Evolutionary conservation across 2,329 filamentous ascomycete genomes (phyloP).

Genomic region (Ascochyta clinopodiicola): DNA sequence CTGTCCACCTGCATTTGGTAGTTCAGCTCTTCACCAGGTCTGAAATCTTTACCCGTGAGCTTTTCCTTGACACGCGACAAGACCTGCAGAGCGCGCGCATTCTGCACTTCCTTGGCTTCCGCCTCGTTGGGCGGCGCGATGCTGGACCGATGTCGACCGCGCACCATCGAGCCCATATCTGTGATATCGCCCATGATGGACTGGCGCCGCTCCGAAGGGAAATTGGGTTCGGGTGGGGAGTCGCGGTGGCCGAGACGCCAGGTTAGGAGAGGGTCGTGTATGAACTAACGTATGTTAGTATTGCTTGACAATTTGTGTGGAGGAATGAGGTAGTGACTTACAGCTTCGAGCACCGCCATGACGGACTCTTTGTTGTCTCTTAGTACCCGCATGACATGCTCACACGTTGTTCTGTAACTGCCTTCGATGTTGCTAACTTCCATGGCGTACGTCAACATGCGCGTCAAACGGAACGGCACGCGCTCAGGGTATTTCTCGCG

Average conservation of each 20-base stretch:
- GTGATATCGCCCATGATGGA: conserved; percentile 61
- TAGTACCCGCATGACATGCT: conserved; percentile 97
- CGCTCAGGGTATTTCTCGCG: conserved; percentile 98
- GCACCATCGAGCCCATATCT: conserved; percentile 40
- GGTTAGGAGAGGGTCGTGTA: conserved; percentile 97
- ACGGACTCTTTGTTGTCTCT: conserved; percentile 97
- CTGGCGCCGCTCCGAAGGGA: conserved; percentile 66
- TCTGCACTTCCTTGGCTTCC: conserved; percentile 77
- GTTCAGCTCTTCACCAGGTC: conserved; percentile 75
- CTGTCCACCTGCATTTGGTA: conserved; percentile 92
- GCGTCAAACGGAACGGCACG: conserved; percentile 94
- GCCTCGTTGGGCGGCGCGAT: conserved; percentile 49
- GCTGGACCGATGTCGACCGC: conserved; percentile 46
- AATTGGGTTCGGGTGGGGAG: conserved; percentile 65
- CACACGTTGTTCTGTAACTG: conserved; percentile 96
- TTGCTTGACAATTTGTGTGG: background rate
- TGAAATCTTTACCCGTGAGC: conserved; percentile 91
- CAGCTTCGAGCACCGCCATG: conserved; percentile 96
- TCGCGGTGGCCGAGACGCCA: conserved; percentile 81
- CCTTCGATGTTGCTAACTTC: conserved; percentile 99
- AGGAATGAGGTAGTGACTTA: conserved; percentile 60
- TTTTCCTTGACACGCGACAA: conserved; percentile 93
- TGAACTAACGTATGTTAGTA: conserved; percentile 69
- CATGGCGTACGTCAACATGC: conserved; percentile 99
- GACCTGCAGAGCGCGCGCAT: conserved; percentile 90